Conservation (phyloP, 2,329 filamentous ascomycete genomes). For the Trichophyton rubrum region DNA sequence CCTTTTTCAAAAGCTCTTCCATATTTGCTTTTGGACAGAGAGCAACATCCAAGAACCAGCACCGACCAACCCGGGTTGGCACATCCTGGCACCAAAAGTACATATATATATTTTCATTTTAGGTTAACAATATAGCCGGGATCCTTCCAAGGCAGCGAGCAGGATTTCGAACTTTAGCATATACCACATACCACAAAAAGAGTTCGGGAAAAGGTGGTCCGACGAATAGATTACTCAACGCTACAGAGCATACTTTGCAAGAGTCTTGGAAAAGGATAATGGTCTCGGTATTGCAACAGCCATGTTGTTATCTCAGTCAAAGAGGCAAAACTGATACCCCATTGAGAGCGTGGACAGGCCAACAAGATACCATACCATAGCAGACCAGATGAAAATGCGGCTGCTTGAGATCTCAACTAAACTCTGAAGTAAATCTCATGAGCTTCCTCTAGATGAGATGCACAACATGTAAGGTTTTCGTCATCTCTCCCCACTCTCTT, state of each 20-base stretch:
- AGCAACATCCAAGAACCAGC: neutral
- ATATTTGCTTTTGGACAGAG: neutral
- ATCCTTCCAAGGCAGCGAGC: neutral
- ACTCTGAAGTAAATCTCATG: neutral
- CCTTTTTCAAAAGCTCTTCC: neutral
- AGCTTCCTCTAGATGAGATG: neutral
- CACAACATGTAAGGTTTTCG: neutral
- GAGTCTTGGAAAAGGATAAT: too few relatives aligned
- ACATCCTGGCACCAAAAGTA: neutral
- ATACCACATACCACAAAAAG: neutral
- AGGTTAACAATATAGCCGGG: neutral
- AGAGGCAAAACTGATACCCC: neutral
- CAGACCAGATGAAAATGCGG: neutral
- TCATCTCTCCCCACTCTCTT: neutral
- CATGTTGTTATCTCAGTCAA: neutral
- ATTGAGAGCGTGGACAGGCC: neutral
- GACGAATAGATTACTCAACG: neutral
- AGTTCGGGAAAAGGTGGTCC: neutral
- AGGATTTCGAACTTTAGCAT: neutral
- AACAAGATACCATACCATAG: neutral
- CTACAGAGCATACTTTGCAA: neutral
- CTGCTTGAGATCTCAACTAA: neutral
- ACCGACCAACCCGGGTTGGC: neutral
- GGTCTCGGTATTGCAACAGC: neutral
- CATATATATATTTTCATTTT: neutral